These are phyloP conservation scores for Syzygium jambos DNA, from an alignment of 345 rosid species.

Conservation along the genomic window DNA sequence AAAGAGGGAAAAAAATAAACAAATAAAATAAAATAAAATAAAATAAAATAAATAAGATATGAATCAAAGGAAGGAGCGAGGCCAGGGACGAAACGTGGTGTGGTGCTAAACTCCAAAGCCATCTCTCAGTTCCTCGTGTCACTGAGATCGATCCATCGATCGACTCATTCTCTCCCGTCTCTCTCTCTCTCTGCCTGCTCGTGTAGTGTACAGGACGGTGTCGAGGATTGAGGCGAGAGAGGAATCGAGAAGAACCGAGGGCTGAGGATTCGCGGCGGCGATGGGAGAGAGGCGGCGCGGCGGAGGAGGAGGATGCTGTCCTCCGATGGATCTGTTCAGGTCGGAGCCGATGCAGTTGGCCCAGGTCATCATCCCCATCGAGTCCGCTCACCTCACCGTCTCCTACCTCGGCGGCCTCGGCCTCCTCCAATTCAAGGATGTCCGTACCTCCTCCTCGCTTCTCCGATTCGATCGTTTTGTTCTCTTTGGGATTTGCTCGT, in stretches of 20 bases:
- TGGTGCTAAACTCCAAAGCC: background rate
- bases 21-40: background rate
- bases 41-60: background rate
- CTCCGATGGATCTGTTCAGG: conserved; percentile 91
- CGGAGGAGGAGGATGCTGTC: conserved; percentile 68
- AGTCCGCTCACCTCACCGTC: conserved; percentile 84
- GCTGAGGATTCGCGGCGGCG: background rate
- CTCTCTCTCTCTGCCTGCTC: background rate
- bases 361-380: conserved; percentile 85
- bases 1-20: background rate
- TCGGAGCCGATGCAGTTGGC: conserved; percentile 96
- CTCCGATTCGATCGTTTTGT: background rate
- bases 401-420: conserved; percentile 92
- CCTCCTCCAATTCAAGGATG: conserved; percentile 94
- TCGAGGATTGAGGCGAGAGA: background rate
- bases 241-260: background rate
- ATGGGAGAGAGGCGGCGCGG: background rate
- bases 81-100: background rate
- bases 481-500: background rate
- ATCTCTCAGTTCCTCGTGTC: background rate
- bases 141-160: background rate
- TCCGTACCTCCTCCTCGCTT: conserved; percentile 18
- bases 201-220: background rate
- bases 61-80: background rate
- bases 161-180: too few relatives aligned